These are phyloP conservation scores for Rhizoclosmatium sp. DNA, from an alignment of 192 early-diverging fungal genomes.

Conservation along the genomic window DNA sequence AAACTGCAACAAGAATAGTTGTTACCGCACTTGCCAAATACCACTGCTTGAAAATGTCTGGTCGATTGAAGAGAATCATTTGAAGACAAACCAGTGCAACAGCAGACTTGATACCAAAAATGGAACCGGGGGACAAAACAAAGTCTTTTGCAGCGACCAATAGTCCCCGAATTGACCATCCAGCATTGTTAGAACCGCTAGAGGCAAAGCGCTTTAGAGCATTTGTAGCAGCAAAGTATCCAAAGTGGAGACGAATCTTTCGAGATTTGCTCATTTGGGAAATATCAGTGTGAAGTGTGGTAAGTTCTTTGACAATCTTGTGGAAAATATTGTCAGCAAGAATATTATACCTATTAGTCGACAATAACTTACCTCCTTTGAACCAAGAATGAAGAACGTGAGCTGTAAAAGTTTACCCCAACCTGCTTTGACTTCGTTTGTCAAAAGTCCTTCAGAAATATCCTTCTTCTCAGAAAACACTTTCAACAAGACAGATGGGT, in stretches of 20 bases:
- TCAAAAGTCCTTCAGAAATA: background rate
- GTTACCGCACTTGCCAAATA: conserved; percentile 9
- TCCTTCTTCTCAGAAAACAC: background rate
- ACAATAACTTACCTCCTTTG: conserved; percentile 10
- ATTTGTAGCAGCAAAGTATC: background rate
- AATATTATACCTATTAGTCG: background rate
- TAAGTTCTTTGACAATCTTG: conserved; percentile 15
- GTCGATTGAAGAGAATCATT: conserved; percentile 15
- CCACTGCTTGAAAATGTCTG: conserved; percentile 29
- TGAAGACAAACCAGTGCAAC: conserved; percentile 3
- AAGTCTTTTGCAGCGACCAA: conserved; percentile 9
- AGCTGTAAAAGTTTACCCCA: conserved; percentile 21
- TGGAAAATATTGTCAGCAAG: background rate
- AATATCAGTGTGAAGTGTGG: background rate
- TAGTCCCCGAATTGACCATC: background rate
- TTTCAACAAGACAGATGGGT: conserved; percentile 8
- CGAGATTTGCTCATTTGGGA: background rate
- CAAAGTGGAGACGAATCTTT: background rate
- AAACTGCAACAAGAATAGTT: conserved; percentile 30
- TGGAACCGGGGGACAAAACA: conserved; percentile 23
- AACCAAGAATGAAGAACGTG: conserved; percentile 25
- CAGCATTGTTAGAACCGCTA: background rate
- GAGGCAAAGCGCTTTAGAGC: background rate
- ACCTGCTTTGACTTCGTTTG: background rate
- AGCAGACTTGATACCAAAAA: conserved; percentile 25